Conservation (phyloP, 768 basidiomycete species). For the Panaeolus papilionaceus region DNA sequence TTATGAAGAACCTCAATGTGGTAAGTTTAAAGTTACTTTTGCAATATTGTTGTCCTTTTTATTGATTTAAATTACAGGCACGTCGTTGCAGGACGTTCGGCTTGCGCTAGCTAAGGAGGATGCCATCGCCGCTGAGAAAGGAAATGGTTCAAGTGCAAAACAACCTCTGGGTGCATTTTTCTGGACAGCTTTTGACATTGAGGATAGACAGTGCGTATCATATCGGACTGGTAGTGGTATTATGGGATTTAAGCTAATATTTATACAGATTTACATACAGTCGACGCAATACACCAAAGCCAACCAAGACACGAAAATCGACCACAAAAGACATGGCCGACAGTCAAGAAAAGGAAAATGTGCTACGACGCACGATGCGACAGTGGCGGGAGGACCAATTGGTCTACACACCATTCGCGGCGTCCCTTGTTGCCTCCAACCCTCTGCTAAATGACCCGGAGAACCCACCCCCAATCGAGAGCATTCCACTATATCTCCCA, state of each 20-base stretch:
- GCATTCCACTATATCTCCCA: slow-evolving; percentile 14
- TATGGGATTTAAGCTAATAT: too few species aligned
- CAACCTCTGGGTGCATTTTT: slow-evolving; percentile 15
- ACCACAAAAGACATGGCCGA: slow-evolving; percentile 21
- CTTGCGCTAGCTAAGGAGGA: slow-evolving; percentile 24
- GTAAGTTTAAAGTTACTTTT: slow-evolving; percentile 15
- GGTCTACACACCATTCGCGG: slow-evolving; percentile 20
- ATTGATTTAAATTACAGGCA: neutral
- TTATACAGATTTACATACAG: too few species aligned
- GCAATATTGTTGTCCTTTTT: too few species aligned
- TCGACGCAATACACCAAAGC: too few species aligned
- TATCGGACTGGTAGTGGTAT: too few species aligned
- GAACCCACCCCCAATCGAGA: neutral
- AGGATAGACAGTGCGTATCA: slow-evolving; percentile 24
- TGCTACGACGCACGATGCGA: slow-evolving; percentile 13
- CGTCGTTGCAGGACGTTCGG: slow-evolving; percentile 22
- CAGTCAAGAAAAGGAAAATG: slow-evolving; percentile 20
- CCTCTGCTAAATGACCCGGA: neutral
- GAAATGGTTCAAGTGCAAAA: neutral
- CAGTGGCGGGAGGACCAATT: slow-evolving; percentile 21
- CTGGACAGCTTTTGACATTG: slow-evolving; percentile 20
- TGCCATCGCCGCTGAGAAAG: neutral
- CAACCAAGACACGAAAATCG: too few species aligned
- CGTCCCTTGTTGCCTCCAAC: neutral
- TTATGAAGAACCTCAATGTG: slow-evolving; percentile 22